Evolutionary conservation across 1,284 basidiomycete species (phyloP), one percentile per base, ranked within the genome.

Genomic region (Trichosporon sp.): DNA sequence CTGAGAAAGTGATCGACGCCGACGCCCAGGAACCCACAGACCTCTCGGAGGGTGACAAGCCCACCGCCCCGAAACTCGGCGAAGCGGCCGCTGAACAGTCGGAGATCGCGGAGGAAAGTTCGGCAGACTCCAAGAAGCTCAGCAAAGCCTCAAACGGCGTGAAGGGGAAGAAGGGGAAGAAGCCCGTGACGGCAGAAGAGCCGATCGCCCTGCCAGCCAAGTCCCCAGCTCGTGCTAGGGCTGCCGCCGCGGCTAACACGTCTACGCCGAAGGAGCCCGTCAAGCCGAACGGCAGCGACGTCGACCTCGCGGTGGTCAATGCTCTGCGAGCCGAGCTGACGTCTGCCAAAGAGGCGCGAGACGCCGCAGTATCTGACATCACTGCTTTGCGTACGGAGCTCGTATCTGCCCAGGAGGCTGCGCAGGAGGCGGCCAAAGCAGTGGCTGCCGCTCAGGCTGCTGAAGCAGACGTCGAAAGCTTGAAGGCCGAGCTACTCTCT

Each of bases 11-110:
- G 49, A 54, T 54, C 25, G 49, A 54, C 49, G 27, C 25, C 49
- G 49, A n/a, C 49, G 49, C 49, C 49, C 49, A 54, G 49, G 49
- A 54, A 54, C 49, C 25, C 49, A 54, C 49, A 19, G 27, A 54
- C 27, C 25, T 16, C 49, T 16, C 19, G 8, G 7, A 3, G 5
- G 49, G 27, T 29, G 49, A 54, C 49, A 29, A 16, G 49, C 29
- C 49, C n/a, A 3, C 49, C 49, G 49, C 25, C 13, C 49, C 27
- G 19, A 27, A 54, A n/a, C 13, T 29, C 49, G 27, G 14, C 49
- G 27, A 27, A 4, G 49, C 16, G 4, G 27, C 27, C 16, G 7
- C 49, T 21, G 49, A 54, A 4, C 27, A 13, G n/a, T 14, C 27
- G 4, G 23, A 10, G 14, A 16, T 27, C 9, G 49, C 16, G 5